A percentile compares a stretch with the other conserved stretches of the same genome.
phyloP scores from a whole-genome alignment of 2,329 filamentous ascomycete genomes.

The Exophiala viscosa region DNA sequence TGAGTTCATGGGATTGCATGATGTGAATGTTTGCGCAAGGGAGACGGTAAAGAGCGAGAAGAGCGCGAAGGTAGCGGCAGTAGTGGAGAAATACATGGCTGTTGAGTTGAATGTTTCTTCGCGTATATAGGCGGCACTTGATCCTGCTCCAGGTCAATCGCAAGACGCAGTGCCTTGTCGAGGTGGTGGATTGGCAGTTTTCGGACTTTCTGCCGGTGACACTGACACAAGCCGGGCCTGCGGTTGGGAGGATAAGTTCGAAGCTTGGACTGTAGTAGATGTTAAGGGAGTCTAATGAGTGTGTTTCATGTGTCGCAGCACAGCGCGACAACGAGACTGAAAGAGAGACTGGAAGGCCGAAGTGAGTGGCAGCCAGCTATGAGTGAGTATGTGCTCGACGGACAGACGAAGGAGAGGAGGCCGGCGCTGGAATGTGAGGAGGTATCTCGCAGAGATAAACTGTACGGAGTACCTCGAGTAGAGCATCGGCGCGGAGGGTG shows the following conservation, averaged over 20 bases:
- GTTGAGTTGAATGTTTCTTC: background rate
- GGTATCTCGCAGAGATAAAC: too few species aligned
- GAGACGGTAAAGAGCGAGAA: constrained; percentile 46
- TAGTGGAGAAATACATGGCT: constrained; percentile 15
- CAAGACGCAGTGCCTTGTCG: constrained; percentile 12
- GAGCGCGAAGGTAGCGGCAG: constrained; percentile 12
- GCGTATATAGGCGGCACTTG: background rate
- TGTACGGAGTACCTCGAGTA: too few species aligned
- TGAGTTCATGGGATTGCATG: constrained; percentile 71
- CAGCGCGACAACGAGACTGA: constrained; percentile 18
- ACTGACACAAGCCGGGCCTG: background rate
- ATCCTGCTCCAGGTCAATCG: background rate
- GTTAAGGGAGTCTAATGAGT: constrained; percentile 9
- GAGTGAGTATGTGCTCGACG: constrained; percentile 13
- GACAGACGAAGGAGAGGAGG: constrained; percentile 26
- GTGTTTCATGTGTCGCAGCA: constrained; percentile 17
- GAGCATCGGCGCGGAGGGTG: too few species aligned
- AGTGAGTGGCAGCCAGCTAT: constrained; percentile 19
- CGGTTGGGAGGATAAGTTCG: constrained; percentile 6
- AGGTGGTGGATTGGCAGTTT: constrained; percentile 9
- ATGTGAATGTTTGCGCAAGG: constrained; percentile 69
- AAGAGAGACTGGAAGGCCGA: constrained; percentile 9
- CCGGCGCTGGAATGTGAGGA: too few species aligned
- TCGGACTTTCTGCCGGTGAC: constrained; percentile 11
- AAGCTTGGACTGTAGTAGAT: constrained; percentile 14